A percentile compares a stretch with the other conserved stretches of the same genome.
Conservation (phyloP, 768 basidiomycete species). For the Lactarius deliciosus region DNA sequence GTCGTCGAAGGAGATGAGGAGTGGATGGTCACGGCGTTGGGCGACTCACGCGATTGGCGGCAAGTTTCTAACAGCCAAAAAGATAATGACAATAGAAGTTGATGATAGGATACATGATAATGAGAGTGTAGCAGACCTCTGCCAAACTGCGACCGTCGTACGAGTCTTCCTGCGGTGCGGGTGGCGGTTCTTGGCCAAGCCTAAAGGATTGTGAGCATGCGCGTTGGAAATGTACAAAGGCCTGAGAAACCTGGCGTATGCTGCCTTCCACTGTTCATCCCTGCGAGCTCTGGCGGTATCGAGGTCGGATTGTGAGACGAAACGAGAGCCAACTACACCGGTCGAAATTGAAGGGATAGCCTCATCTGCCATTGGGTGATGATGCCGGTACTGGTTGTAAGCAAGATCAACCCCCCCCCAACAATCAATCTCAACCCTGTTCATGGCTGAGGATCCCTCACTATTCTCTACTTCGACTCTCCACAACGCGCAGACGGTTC, state of each 20-base stretch:
- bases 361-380: conserved; percentile 25
- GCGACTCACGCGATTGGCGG: conserved; percentile 73
- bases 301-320: conserved; percentile 76
- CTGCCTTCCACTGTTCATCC: conserved; percentile 89
- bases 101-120: conserved; percentile 19
- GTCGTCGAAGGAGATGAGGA: conserved; percentile 1
- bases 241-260: conserved; percentile 69
- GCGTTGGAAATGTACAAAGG: conserved; percentile 14
- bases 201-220: conserved; percentile 38
- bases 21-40: conserved; percentile 30
- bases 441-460: conserved; percentile 14
- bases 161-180: conserved; percentile 68
- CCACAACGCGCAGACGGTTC: not conserved
- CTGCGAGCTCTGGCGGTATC: conserved; percentile 67
- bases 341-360: conserved; percentile 70
- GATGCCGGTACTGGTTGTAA: conserved; percentile 8
- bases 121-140: conserved; percentile 57
- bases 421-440: not conserved
- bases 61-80: conserved; percentile 66
- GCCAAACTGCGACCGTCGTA: conserved; percentile 86
- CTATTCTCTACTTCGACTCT: not conserved
- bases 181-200: conserved; percentile 82
- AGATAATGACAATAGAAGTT: conserved; percentile 1
- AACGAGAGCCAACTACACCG: conserved; percentile 77
- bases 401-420: not conserved